Base-by-base conservation (phyloP, 345 rosid species). In the Linum tenue region DNA sequence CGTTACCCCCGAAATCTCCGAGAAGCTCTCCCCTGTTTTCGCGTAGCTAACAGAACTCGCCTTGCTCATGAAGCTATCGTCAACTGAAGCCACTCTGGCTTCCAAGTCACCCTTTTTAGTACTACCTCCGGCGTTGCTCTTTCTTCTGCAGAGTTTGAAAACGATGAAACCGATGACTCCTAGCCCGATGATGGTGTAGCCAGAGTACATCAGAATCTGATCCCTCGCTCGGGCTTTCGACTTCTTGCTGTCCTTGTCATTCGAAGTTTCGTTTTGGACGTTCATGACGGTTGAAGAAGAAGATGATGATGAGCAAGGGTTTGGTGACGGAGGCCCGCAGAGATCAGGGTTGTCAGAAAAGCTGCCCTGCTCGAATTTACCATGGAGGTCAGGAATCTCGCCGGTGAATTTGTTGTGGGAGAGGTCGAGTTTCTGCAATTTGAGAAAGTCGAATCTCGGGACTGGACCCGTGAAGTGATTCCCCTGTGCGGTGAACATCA, bases 351-450 rank as follows among this genome's bases (percentile, higher is more conserved):
- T 85, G 68, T 74, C 78, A 2, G 76, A 4, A 55, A 81, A 83
- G 71, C 84, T 67, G 58, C 64, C 68, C 15, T 35, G 60, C 1
- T 56, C 14, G 64, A 79, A 73, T 16, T 10, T 37, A 12, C 78
- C 74, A 0, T 62, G 31, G 1, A 63, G 57, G 36, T 70, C 72
- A 9, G 84, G 86, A 66, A 78, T 58, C 15, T 68, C 70, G 67
- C 87, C 87, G 5, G 69, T 67, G 64, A 85, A 72, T 55, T 73
- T 60, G 65, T 85, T 85, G 83, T 62, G 73, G 72, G 90, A 85
- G 67, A 83, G 82, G 56, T 85, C 81, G 77, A 85, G 83, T 35
- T 71, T 37, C 4, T 58, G 44, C 17, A 85, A 81, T 37, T 76
- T 78, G 43, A 67, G 58, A 71, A 85, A 82, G 60, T 83, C 78